Evolutionary conservation across 257 asterid species (phyloP), one percentile per base, ranked within the genome.

Genomic region (Leptodermis oblonga): DNA sequence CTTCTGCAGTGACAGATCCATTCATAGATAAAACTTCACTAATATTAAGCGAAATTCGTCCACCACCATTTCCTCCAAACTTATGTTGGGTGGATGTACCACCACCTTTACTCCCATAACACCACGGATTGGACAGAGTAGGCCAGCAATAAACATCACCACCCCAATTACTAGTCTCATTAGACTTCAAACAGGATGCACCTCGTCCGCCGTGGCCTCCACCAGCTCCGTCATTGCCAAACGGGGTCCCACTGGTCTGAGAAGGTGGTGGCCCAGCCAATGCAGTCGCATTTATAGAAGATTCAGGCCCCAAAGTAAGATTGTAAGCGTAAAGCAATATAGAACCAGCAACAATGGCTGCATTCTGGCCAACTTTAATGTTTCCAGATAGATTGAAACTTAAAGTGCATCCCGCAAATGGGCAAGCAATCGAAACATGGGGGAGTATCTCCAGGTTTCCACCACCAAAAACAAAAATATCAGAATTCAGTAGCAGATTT

Each of bases 201-300:
- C 98, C 98, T 64, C 97, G 97, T 23, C 98, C 98, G 63, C 98
- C 98, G 81, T 92, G 98, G 75, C 98, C 98, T 68, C 98, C 98
- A 60, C 98, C 98, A 28, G 95, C 91, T 46, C 97, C 96, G 25
- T 90, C 97, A 80, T 78, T 66, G 75, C 96, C 95, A 81, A 90
- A 88, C 41, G 98, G 98, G 17, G 96, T 92, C 76, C 98, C 98
- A 73, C 97, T 92, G 62, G 97, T 88, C 80, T 92, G 98, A 73
- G 93, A 75, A 31, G 98, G 98, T 4, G 98, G 90, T 42, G 81
- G 46, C 78, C 98, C 98, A 74, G 92, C 97, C 86, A 86, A 68
- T 42, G 95, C 83, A 48, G 97, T 79, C 7, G 97, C 82, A 74
- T 87, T 87, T 72, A 92, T 77, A 72, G 87, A 84, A 68, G 98